Conservation (phyloP, 768 basidiomycete species). For the Russula sp. region DNA sequence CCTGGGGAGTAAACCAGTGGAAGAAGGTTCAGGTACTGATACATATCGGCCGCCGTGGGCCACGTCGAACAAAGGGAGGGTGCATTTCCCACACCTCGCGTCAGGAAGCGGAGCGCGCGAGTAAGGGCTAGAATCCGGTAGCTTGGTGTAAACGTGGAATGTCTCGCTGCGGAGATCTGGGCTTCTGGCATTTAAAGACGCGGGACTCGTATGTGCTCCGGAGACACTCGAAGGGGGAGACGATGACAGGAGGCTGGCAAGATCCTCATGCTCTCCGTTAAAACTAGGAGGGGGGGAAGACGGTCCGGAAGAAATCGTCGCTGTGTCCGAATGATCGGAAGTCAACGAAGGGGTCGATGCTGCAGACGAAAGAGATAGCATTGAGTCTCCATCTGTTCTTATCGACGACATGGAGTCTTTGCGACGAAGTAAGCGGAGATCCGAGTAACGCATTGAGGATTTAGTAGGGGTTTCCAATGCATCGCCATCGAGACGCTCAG, state of each 20-base stretch:
- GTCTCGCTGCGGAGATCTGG: conserved; percentile 6
- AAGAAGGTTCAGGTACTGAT: conserved; percentile 50
- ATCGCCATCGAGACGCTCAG: not conserved
- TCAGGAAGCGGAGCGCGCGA: conserved; percentile 30
- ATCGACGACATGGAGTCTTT: conserved; percentile 20
- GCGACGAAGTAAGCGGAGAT: conserved; percentile 13
- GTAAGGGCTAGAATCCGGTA: conserved; percentile 25
- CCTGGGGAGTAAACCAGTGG: conserved; percentile 42
- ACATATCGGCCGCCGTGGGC: conserved; percentile 61
- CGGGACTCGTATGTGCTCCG: not conserved
- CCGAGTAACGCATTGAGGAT: conserved; percentile 17
- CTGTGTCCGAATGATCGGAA: conserved; percentile 53
- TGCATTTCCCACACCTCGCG: conserved; percentile 56
- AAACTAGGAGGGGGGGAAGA: conserved; percentile 38
- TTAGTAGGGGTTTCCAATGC: conserved; percentile 11
- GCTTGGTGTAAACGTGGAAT: conserved; percentile 2
- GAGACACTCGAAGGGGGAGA: conserved; percentile 32
- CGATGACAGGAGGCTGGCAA: conserved; percentile 36
- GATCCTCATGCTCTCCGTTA: conserved; percentile 14
- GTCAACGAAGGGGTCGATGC: conserved; percentile 57
- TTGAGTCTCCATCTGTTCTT: conserved; percentile 27
- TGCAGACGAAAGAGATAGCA: conserved; percentile 31
- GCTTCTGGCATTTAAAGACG: conserved; percentile 3
- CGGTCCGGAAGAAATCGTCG: conserved; percentile 47
- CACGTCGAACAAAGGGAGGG: conserved; percentile 48